Base-by-base conservation (phyloP, 306 rosid genomes). In the Hippophae rhamnoides region DNA sequence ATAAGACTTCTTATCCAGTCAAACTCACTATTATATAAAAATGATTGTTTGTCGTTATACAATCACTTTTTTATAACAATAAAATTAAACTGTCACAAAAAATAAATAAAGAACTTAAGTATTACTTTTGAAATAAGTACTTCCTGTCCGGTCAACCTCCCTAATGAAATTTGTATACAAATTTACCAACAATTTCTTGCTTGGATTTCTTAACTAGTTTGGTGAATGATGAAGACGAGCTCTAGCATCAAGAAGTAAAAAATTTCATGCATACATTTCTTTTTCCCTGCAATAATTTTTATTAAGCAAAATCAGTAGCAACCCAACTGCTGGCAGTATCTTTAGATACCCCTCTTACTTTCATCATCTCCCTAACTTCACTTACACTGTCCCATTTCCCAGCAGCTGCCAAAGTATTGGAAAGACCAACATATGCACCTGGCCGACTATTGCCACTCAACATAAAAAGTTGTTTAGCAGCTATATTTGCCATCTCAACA, bases 321-420 rank as follows among this genome's bases (percentile, higher is more conserved):
- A 90, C 80, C 87, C 83, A 82, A 78, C 96, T 90, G 68, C 78
- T 43, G 60, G 73, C 95, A 52, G 73, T 78, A 59, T 72, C 79
- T 73, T 85, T 87, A 60, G 95, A 79, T 65, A 90, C 66, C 61
- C 92, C 81, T 65, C 67, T 81, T 51, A 49, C 49, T 72, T 85
- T 90, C 98, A 90, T 90, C 64, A 51, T 56, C 71, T 90, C 89
- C 68, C 98, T 85, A 58, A 90, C 80, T 52, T 85, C 98, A 63
- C 80, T 85, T 14, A 87, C 98, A 72, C 76, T 63, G 54, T 87
- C 92, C 98, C 98, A 92, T 73, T 85, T 80, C 56, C 85, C 96
- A 52, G 95, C 89, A 52, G 70, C 93, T 41, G 98, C 96, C 66
- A 85, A 80, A 64, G 95, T 82, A 76, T 85, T 92, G 11, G 96